Percentiles rank a stretch among this genome's conserved stretches.
Evolutionary conservation across 2,329 filamentous ascomycete species (phyloP).

Genomic region (Pseudogymnoascus sp.): DNA sequence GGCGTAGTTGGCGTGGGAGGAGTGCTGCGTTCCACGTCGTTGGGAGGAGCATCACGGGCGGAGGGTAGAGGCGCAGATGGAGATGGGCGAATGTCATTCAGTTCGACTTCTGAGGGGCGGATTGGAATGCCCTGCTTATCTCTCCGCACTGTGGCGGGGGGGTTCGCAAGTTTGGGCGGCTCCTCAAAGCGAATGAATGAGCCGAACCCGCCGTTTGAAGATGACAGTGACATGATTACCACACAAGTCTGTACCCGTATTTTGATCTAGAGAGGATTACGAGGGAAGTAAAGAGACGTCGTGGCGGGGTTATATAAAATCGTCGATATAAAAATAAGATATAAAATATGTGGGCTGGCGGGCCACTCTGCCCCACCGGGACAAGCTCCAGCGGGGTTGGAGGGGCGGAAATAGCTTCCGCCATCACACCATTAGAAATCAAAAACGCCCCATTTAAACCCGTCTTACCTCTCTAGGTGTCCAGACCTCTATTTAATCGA

Average conservation of each 20-base stretch:
- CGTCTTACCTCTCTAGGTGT: neutral
- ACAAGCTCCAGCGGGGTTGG: neutral
- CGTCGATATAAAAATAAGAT: neutral
- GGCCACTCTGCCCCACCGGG: neutral
- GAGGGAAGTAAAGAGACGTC: neutral
- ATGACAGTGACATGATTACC: neutral
- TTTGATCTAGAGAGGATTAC: neutral
- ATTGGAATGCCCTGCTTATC: constrained; percentile 1
- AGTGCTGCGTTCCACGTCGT: constrained; percentile 43
- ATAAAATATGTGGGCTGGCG: neutral
- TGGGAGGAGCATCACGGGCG: constrained; percentile 3
- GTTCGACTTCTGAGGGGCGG: neutral
- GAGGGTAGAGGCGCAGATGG: neutral
- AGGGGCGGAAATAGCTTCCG: neutral
- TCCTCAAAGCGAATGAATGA: neutral
- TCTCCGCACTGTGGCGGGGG: neutral
- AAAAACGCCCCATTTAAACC: neutral
- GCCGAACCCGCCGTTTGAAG: neutral
- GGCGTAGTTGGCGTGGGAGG: constrained; percentile 37
- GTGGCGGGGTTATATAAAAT: neutral
- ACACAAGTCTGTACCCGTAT: too few relatives aligned
- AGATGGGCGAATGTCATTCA: neutral
- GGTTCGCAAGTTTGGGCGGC: neutral
- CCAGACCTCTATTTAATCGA: neutral
- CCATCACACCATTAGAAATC: neutral